Evolutionary conservation across 176 grass and related monocot species (phyloP).

Genomic region (Bothriochloa decipiens): DNA sequence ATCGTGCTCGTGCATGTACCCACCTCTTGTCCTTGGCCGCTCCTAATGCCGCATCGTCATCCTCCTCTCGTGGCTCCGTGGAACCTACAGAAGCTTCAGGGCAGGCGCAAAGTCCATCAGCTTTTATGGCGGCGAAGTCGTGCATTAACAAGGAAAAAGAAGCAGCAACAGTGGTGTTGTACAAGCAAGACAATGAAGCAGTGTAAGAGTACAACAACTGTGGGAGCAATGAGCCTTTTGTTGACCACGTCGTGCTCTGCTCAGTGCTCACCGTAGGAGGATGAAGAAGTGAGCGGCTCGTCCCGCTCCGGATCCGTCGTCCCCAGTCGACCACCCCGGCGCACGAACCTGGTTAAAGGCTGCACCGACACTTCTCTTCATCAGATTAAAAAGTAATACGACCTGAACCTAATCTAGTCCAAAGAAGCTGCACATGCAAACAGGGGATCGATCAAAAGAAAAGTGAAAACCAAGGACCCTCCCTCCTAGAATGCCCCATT

Average conservation of each 20-base stretch:
- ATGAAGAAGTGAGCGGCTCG: slow-evolving; percentile 32
- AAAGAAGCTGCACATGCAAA: neutral
- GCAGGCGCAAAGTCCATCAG: slow-evolving; percentile 19
- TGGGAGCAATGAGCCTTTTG: neutral
- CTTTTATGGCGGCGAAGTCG: slow-evolving; percentile 16
- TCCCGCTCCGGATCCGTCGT: slow-evolving; percentile 37
- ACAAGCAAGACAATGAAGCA: neutral
- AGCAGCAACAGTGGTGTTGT: neutral
- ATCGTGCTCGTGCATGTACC: neutral
- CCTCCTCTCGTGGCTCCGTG: slow-evolving; percentile 29
- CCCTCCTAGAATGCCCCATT: neutral
- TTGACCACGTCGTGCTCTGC: neutral
- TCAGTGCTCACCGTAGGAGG: slow-evolving; percentile 54
- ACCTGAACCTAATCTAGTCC: neutral
- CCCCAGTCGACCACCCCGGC: slow-evolving; percentile 9
- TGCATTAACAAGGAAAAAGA: neutral
- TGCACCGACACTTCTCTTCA: slow-evolving; percentile 23
- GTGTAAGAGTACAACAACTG: slow-evolving; percentile 28
- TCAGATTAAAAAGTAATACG: neutral
- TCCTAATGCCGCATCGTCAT: neutral
- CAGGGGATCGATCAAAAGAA: neutral
- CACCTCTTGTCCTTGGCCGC: slow-evolving; percentile 32
- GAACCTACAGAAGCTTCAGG: slow-evolving; percentile 50
- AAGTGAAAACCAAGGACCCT: neutral
- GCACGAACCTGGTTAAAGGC: slow-evolving; percentile 47